A percentile compares a stretch with the other conserved stretches of the same genome.
Evolutionary conservation across 2,329 filamentous ascomycete genomes (phyloP).

Genomic region (Incumbomyces lentus): DNA sequence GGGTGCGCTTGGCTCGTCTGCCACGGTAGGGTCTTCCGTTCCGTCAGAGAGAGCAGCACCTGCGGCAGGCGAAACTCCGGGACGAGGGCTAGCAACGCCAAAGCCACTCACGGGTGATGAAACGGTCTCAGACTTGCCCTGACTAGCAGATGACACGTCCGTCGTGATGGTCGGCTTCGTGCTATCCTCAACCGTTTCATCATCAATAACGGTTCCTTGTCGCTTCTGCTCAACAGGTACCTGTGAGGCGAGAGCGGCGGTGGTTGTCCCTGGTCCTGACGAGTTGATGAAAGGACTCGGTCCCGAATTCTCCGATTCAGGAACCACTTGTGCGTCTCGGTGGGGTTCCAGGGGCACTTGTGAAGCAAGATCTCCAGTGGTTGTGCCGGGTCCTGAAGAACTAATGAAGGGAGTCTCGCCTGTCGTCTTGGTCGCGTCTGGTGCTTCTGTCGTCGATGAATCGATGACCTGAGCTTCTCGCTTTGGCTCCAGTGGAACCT

Average conservation of each 20-base stretch:
- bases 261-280: conserved; percentile 37
- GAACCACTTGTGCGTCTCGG: conserved; percentile 13
- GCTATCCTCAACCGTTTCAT: conserved; percentile 23
- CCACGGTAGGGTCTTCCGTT: conserved; percentile 14
- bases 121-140: neutral
- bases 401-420: neutral
- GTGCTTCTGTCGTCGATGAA: conserved; percentile 49
- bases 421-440: conserved; percentile 56
- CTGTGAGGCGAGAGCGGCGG: conserved; percentile 42
- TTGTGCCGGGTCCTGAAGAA: conserved; percentile 23
- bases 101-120: neutral
- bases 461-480: conserved; percentile 26
- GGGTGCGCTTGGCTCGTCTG: conserved; percentile 14
- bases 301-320: conserved; percentile 36
- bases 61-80: conserved; percentile 11
- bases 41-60: conserved; percentile 15
- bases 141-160: conserved; percentile 6
- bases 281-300: conserved; percentile 34
- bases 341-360: conserved; percentile 25
- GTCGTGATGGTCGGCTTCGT: conserved; percentile 5
- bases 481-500: conserved; percentile 33
- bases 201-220: conserved; percentile 27
- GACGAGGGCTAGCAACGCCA: neutral
- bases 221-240: conserved; percentile 25
- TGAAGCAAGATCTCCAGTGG: conserved; percentile 49